phyloP scores from a whole-genome alignment of 768 basidiomycete genomes.

The Calocybe indica region DNA sequence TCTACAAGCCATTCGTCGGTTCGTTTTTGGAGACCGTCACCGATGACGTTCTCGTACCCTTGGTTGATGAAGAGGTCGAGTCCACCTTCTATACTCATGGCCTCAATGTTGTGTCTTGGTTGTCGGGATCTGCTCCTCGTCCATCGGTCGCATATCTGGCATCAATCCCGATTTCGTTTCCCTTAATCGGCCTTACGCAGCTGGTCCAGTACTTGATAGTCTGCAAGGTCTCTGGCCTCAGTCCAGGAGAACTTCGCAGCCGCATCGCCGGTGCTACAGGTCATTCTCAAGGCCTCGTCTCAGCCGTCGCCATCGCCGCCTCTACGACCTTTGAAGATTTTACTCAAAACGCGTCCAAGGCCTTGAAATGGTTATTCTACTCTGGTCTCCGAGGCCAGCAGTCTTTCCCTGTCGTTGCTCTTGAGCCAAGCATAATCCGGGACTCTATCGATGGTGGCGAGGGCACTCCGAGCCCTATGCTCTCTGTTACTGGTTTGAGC shows the following conservation, averaged over 20 bases:
- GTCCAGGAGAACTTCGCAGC: slow-evolving; percentile 74
- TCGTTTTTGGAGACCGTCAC: slow-evolving; percentile 64
- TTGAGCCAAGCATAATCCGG: slow-evolving; percentile 84
- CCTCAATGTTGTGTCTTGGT: slow-evolving; percentile 81
- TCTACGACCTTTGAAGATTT: slow-evolving; percentile 74
- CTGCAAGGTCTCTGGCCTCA: slow-evolving; percentile 67
- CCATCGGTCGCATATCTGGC: slow-evolving; percentile 85
- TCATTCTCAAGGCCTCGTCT: slow-evolving; percentile 95
- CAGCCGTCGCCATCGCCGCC: slow-evolving; percentile 84
- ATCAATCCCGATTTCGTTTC: slow-evolving; percentile 89
- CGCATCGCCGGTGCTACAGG: slow-evolving; percentile 86
- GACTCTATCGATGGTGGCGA: slow-evolving; percentile 91
- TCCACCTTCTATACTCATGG: slow-evolving; percentile 73
- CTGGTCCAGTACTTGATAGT: slow-evolving; percentile 87
- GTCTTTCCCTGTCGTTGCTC: slow-evolving; percentile 85
- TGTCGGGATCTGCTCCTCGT: slow-evolving; percentile 60
- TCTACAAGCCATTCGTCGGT: slow-evolving; percentile 82
- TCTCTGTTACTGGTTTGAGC: slow-evolving; percentile 79
- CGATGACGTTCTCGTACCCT: slow-evolving; percentile 61
- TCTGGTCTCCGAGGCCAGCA: slow-evolving; percentile 91
- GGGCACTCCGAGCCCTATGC: slow-evolving; percentile 90
- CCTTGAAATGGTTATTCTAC: slow-evolving; percentile 89
- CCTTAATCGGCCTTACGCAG: slow-evolving; percentile 94
- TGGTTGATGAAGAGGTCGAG: slow-evolving; percentile 54
- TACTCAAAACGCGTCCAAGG: slow-evolving; percentile 71